Conservation (phyloP, 495 filamentous ascomycete genomes). For the Aspergillus coremiiformis region DNA sequence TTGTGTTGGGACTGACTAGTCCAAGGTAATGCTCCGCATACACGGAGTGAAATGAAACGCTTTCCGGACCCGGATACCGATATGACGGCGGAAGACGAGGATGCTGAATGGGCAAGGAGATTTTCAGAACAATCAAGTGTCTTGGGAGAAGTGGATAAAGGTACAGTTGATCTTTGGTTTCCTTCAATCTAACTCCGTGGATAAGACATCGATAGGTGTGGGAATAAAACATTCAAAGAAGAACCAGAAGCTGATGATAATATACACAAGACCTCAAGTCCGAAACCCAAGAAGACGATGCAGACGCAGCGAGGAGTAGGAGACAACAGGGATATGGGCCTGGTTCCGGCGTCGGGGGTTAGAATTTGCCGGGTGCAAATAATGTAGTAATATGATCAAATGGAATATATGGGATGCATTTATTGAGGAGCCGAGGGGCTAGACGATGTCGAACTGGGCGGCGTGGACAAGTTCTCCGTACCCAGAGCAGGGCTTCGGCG, state of each 20-base stretch:
- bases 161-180: slow-evolving; percentile 25
- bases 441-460: slow-evolving; percentile 33
- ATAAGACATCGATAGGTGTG: slow-evolving; percentile 16
- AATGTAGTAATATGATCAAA: slow-evolving; percentile 9
- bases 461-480: slow-evolving; percentile 24
- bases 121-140: slow-evolving; percentile 20
- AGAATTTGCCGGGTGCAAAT: slow-evolving; percentile 14
- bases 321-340: slow-evolving; percentile 54
- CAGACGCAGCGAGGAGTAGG: slow-evolving; percentile 38
- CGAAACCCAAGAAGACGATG: slow-evolving; percentile 27
- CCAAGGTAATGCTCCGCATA: slow-evolving; percentile 22
- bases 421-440: slow-evolving; percentile 37
- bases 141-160: slow-evolving; percentile 23
- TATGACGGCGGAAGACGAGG: slow-evolving; percentile 12
- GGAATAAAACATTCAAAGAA: slow-evolving; percentile 15
- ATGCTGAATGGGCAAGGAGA: slow-evolving; percentile 24
- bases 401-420: slow-evolving; percentile 10
- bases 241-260: slow-evolving; percentile 36
- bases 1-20: background rate
- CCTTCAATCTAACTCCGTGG: slow-evolving; percentile 30
- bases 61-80: slow-evolving; percentile 5
- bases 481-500: slow-evolving; percentile 56
- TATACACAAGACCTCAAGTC: slow-evolving; percentile 37
- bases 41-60: slow-evolving; percentile 23
- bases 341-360: slow-evolving; percentile 51